These are phyloP conservation scores for Tuber calosporum DNA, from an alignment of 495 filamentous ascomycete species.

Conservation along the genomic window DNA sequence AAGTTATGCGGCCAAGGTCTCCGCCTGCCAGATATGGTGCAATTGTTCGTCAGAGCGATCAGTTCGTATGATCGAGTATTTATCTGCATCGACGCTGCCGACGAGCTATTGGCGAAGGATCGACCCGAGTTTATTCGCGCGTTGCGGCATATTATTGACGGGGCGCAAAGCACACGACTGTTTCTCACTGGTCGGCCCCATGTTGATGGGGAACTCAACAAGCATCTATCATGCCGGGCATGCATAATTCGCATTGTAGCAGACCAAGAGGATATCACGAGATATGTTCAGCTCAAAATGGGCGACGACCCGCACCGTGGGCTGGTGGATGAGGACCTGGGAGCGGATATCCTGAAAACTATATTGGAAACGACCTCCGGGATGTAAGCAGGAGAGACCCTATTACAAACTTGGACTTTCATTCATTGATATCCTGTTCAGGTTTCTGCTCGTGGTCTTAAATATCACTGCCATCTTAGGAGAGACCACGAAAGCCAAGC, in stretches of 20 bases:
- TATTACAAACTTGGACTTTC: not conserved
- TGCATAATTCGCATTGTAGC: not conserved
- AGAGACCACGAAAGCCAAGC: not conserved
- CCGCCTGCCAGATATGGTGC: not conserved
- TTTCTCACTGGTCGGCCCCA: not conserved
- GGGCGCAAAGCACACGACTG: not conserved
- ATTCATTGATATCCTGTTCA: not conserved
- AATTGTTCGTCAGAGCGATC: not conserved
- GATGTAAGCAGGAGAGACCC: not conserved
- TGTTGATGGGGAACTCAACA: not conserved
- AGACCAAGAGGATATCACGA: not conserved
- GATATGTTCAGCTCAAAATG: not conserved
- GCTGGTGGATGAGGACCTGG: not conserved
- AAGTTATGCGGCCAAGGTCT: not conserved
- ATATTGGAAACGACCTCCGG: not conserved
- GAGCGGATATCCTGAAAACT: not conserved
- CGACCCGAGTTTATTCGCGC: not conserved
- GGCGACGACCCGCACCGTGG: not conserved
- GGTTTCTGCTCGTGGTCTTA: not conserved
- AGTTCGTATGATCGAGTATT: not conserved
- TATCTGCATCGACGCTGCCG: not conserved
- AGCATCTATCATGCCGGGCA: not conserved
- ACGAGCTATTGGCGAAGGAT: not conserved
- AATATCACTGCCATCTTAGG: not conserved
- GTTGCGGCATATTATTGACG: not conserved